Evolutionary conservation across 768 basidiomycete genomes (phyloP), one percentile per base, ranked within the genome.

Genomic region (Pisolithus marmoratus): DNA sequence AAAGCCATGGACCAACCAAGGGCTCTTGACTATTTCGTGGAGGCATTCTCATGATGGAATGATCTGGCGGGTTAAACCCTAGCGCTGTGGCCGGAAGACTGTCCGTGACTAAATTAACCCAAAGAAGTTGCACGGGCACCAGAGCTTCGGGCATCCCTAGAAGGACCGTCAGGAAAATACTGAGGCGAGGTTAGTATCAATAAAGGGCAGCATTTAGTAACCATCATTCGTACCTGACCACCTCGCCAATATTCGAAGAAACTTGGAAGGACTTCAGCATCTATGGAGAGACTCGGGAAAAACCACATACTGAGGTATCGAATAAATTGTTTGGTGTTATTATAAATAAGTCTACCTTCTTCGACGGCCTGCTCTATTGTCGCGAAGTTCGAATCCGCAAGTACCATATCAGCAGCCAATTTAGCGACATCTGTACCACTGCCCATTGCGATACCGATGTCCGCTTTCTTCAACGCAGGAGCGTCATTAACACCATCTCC

Each of bases 271-370:
- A 29, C 49, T 24, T 63, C 43, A 60, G 52, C 26, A 52, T 5
- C 22, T 44, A 45, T 8, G 11, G 38, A 46, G 34, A 20, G 42
- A 40, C 52, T 19, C 12, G 20, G 43, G 12, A 14, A 52, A 52
- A 36, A 36, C 27, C 17, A 78, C 87, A 38, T 61, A 90, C 87
- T 98, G 64, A 99, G 85, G 74, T 98, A 99, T 62, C 95, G 87
- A 70, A 99, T 97, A 71, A 99, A 99, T 67, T 98, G 95, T 73
- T 99, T 99, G 42, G 94, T 98, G 72, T 99, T 99, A 73, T 97
- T 97, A 72, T 97, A 98, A 63, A 98, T 99, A 52, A 95, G 78
- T 70, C 95, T 77, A 60, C 95, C 95, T 73, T 99, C 95, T 69
- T 98, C 95, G 42, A 99, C 94, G 8, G 95, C 95, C 60, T 84